Conservation (phyloP, 1,284 basidiomycete genomes). For the Cryptococcus sp. region DNA sequence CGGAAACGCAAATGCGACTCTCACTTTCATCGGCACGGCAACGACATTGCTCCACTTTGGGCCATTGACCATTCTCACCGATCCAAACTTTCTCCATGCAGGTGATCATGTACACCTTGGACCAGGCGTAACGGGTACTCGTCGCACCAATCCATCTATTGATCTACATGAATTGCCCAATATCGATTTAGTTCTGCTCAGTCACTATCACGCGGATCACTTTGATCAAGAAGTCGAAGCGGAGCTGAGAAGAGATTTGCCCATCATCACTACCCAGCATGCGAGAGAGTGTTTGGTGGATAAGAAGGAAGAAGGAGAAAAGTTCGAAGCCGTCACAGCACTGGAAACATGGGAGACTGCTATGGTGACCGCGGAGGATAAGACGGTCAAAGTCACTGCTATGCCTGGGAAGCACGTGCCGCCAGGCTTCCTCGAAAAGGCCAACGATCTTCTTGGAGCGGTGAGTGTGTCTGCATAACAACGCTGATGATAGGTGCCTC, state of each 20-base stretch:
- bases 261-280: slow-evolving; percentile 6
- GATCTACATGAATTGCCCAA: slow-evolving; percentile 4
- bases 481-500: slow-evolving; percentile 1
- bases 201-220: slow-evolving; percentile 8
- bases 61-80: slow-evolving; percentile 3
- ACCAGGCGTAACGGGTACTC: neutral
- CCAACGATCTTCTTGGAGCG: slow-evolving; percentile 5
- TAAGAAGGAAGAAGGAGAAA: neutral
- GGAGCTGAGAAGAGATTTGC: slow-evolving; percentile 1
- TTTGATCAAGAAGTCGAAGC: slow-evolving; percentile 7
- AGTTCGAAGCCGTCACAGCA: neutral
- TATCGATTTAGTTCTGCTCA: slow-evolving; percentile 4
- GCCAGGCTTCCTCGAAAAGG: slow-evolving; percentile 3
- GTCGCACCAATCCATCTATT: slow-evolving; percentile 1
- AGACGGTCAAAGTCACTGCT: neutral
- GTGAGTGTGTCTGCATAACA: neutral
- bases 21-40: slow-evolving; percentile 6
- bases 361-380: neutral
- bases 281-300: slow-evolving; percentile 3
- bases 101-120: slow-evolving; percentile 6
- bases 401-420: slow-evolving; percentile 7
- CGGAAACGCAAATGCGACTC: neutral
- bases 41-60: slow-evolving; percentile 3
- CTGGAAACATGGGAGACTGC: slow-evolving; percentile 4
- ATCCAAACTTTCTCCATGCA: slow-evolving; percentile 5